Conservation (phyloP, 192 early-diverging fungal species). For the Umbelopsis sp. region DNA sequence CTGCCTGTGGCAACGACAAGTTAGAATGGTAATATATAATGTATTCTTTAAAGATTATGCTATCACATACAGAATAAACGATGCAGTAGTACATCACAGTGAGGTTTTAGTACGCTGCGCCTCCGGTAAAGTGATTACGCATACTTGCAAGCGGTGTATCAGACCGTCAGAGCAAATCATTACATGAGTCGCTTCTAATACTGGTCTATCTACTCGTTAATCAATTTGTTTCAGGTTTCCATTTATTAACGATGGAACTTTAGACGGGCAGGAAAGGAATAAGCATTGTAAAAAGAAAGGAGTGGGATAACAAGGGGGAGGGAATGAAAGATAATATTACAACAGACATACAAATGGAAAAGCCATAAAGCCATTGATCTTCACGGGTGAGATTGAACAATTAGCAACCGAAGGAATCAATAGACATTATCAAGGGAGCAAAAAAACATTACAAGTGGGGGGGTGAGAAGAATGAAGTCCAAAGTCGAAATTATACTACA, state of each 20-base stretch:
- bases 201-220: too few species aligned
- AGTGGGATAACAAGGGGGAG: background rate
- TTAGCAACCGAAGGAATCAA: background rate
- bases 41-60: background rate
- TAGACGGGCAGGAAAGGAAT: background rate
- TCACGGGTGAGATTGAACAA: background rate
- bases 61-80: too few species aligned
- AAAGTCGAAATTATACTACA: constrained; percentile 26
- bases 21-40: background rate
- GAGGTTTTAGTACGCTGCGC: too few species aligned
- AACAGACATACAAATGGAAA: background rate
- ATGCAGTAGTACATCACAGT: too few species aligned
- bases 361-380: background rate
- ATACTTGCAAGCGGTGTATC: too few species aligned
- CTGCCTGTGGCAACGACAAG: background rate
- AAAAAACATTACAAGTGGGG: background rate
- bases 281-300: background rate
- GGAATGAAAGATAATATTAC: background rate
- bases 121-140: too few species aligned
- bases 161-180: too few species aligned
- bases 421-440: background rate
- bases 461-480: background rate
- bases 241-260: too few species aligned
- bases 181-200: too few species aligned
- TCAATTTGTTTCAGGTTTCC: too few species aligned